Base-by-base conservation (phyloP, 2,329 filamentous ascomycete species). In the Scedosporium dehoogii region DNA sequence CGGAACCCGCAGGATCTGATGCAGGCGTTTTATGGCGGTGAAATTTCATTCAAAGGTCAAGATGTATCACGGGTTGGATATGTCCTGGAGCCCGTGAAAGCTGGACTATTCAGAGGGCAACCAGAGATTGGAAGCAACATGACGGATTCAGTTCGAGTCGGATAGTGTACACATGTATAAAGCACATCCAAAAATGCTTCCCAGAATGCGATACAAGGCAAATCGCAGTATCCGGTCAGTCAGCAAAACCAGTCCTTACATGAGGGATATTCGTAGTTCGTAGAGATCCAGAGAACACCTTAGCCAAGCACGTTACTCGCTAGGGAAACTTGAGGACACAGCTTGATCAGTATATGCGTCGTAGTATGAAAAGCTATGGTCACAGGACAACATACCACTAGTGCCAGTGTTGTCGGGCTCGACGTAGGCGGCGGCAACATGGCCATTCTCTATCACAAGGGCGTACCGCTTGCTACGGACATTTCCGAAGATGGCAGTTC, bases 381-480 rank as follows among this genome's bases (percentile, higher is more conserved):
- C 23, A 27, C 33, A 16, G 12, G 23, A 70, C 81, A 74, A 38
- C 33, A 12, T 78, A 92, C 90, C 88, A 67, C 88, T 81, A 58
- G 92, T 83, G 41, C 91, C 91, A 46, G 90, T 94, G 77, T 90
- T 92, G 74, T 97, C 92, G 10, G 91, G 88, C 81, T 97, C 93
- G 60, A 96, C 85, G 69, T 91, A 85, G 21, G 88, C 83, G 70
- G 87, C 84, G 76, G 88, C 88, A 69, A 97, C 89, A 76, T 91
- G 91, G 67, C 93, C 92, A 69, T 96, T 79, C 77, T 96, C 87
- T 60, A 96, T 79, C 60, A 92, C 82, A 62, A 96, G 80, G 21
- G 90, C 91, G 71, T 96, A 97, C 59, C 93, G 85, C 85, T 96
- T 96, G 76, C 89, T 89, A 66, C 93, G 86, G 68, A 84, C 79